Evolutionary conservation across 306 rosid species (phyloP).

Genomic region (Vigna mungo): DNA sequence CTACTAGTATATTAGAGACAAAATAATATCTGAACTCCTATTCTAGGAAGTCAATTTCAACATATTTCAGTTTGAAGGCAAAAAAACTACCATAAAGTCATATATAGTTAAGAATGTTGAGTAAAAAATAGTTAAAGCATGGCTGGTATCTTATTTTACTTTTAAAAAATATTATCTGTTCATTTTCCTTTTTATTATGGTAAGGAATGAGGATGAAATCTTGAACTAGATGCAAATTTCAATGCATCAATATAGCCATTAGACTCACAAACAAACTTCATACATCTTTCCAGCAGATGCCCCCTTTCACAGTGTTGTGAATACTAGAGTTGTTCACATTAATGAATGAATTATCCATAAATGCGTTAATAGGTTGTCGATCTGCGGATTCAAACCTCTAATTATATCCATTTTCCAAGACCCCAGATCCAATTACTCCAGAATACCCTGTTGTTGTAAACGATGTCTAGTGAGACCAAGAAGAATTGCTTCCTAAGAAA

Average conservation of each 20-base stretch:
- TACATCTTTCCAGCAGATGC: constrained; percentile 49
- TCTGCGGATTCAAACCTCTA: constrained; percentile 60
- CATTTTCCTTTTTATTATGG: constrained; percentile 39
- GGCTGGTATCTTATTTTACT: neutral
- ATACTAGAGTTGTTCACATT: constrained; percentile 60
- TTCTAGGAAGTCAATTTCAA: neutral
- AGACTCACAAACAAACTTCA: constrained; percentile 50
- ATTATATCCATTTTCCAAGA: constrained; percentile 55
- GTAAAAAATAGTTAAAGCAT: no score
- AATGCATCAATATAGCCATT: constrained; percentile 57
- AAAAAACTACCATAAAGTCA: neutral
- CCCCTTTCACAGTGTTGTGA: constrained; percentile 53
- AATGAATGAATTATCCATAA: constrained; percentile 54
- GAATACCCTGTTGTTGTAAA: constrained; percentile 51
- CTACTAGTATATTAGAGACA: neutral
- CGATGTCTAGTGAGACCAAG: constrained; percentile 37
- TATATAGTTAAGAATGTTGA: neutral
- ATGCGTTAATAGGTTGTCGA: constrained; percentile 49
- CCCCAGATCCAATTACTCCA: constrained; percentile 54
- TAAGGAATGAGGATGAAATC: constrained; percentile 70
- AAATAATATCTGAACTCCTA: neutral
- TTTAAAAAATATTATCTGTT: neutral
- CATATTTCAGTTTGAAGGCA: neutral
- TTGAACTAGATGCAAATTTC: constrained; percentile 53
- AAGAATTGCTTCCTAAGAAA: constrained; percentile 8